phyloP scores from a whole-genome alignment of 768 basidiomycete genomes.

The Termitomyces sp. region DNA sequence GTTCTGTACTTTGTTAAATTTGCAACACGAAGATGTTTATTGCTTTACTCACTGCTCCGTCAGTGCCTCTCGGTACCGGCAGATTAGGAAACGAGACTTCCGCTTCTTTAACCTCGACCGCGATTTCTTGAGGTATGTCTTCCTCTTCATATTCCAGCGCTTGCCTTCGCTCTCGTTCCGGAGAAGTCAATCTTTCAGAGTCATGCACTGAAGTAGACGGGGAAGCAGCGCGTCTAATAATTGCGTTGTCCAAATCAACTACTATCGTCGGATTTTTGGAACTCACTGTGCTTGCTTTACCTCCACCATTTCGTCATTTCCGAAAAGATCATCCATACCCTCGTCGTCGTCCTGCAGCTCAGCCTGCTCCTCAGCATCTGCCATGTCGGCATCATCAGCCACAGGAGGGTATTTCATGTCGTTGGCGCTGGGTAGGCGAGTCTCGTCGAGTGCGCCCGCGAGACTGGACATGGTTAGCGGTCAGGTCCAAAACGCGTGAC shows the following conservation, averaged over 20 bases:
- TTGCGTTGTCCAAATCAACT: not conserved
- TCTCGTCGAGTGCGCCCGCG: slow-evolving; percentile 48
- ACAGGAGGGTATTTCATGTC: slow-evolving; percentile 4
- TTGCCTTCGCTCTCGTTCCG: slow-evolving; percentile 56
- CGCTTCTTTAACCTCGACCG: slow-evolving; percentile 58
- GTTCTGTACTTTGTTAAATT: slow-evolving; percentile 37
- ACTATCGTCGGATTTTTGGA: not conserved
- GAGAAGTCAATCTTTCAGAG: slow-evolving; percentile 63
- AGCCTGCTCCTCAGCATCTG: slow-evolving; percentile 19
- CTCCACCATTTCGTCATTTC: slow-evolving; percentile 53
- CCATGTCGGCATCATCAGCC: slow-evolving; percentile 36
- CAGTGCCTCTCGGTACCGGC: slow-evolving; percentile 72
- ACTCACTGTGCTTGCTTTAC: slow-evolving; percentile 47
- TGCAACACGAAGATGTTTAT: not conserved
- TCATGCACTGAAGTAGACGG: slow-evolving; percentile 47
- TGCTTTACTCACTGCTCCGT: slow-evolving; percentile 65
- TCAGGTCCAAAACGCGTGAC: slow-evolving; percentile 1
- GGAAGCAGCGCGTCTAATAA: slow-evolving; percentile 29
- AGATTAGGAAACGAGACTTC: slow-evolving; percentile 83
- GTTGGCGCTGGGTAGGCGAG: slow-evolving; percentile 10
- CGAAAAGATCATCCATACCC: slow-evolving; percentile 77
- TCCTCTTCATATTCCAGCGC: slow-evolving; percentile 82
- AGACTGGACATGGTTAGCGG: slow-evolving; percentile 46
- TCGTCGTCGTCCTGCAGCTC: slow-evolving; percentile 23
- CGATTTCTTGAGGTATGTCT: slow-evolving; percentile 52